phyloP scores from a whole-genome alignment of 768 basidiomycete genomes.

The Pleurotus tuber-regium region DNA sequence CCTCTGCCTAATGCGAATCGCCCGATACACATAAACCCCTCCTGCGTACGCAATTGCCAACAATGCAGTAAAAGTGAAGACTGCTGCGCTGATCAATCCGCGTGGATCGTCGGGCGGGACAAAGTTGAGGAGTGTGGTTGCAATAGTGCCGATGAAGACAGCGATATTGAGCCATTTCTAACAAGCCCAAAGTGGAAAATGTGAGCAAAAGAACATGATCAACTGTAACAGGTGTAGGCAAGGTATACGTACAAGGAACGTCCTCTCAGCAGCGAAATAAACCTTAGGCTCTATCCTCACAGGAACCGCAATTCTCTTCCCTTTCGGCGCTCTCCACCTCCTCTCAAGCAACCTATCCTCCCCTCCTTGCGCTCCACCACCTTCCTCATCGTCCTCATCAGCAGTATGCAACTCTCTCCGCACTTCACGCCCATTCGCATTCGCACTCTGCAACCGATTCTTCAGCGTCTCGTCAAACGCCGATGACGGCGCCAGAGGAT shows the following conservation, averaged over 20 bases:
- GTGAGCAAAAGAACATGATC: too few species aligned
- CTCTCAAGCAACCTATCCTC: slow-evolving; percentile 61
- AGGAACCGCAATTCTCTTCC: slow-evolving; percentile 89
- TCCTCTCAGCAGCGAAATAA: slow-evolving; percentile 94
- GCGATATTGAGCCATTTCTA: slow-evolving; percentile 91
- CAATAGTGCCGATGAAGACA: slow-evolving; percentile 86
- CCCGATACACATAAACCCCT: slow-evolving; percentile 75
- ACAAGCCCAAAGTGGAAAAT: too few species aligned
- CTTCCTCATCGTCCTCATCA: slow-evolving; percentile 20
- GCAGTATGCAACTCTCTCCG: slow-evolving; percentile 26
- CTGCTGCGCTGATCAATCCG: slow-evolving; percentile 82
- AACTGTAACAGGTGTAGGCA: too few species aligned
- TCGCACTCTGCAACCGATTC: slow-evolving; percentile 53
- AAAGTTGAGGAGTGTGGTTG: slow-evolving; percentile 89
- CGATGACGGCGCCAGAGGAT: slow-evolving; percentile 82
- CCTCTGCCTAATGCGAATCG: slow-evolving; percentile 62
- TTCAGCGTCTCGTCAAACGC: slow-evolving; percentile 84
- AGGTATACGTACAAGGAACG: slow-evolving; percentile 77
- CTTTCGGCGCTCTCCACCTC: slow-evolving; percentile 75
- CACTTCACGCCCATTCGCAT: slow-evolving; percentile 24
- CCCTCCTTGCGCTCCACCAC: slow-evolving; percentile 20
- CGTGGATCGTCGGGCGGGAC: slow-evolving; percentile 63
- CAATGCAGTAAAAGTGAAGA: slow-evolving; percentile 90
- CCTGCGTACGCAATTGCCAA: slow-evolving; percentile 86
- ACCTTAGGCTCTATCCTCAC: slow-evolving; percentile 99